Evolutionary conservation across 108 stramenopile species (phyloP).

Genomic region (Epithemia pelagica): DNA sequence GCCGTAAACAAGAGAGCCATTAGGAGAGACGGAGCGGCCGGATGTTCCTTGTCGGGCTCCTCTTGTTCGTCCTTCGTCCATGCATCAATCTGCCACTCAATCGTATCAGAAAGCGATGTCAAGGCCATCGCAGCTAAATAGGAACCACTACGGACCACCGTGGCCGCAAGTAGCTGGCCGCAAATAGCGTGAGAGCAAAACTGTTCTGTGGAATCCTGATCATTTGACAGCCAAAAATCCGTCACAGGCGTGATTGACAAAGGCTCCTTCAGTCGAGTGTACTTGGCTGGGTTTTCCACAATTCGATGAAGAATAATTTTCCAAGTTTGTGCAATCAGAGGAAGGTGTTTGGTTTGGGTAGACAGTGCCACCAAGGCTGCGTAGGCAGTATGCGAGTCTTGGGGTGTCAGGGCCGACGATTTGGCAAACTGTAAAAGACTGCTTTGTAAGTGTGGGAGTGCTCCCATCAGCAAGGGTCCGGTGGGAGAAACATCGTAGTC

Average conservation of each 20-base stretch:
- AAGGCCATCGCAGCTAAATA: slow-evolving; percentile 26
- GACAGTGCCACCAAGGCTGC: slow-evolving; percentile 22
- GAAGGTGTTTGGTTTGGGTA: slow-evolving; percentile 17
- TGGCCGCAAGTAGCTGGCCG: slow-evolving; percentile 23
- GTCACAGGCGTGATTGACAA: neutral
- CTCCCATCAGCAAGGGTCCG: slow-evolving; percentile 27
- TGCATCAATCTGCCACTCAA: slow-evolving; percentile 33
- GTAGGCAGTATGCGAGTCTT: slow-evolving; percentile 26
- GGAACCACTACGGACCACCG: slow-evolving; percentile 24
- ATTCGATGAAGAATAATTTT: slow-evolving; percentile 16
- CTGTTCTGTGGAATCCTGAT: neutral
- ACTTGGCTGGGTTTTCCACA: neutral
- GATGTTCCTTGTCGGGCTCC: slow-evolving; percentile 9
- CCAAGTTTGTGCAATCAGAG: slow-evolving; percentile 29
- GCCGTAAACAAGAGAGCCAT: slow-evolving; percentile 31
- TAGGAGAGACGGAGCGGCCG: slow-evolving; percentile 12
- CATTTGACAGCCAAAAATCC: neutral
- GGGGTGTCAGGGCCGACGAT: slow-evolving; percentile 15
- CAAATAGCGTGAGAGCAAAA: slow-evolving; percentile 38
- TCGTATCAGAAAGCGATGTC: slow-evolving; percentile 25
- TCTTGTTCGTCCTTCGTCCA: slow-evolving; percentile 13
- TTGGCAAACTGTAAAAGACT: slow-evolving; percentile 31
- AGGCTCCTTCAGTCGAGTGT: neutral
- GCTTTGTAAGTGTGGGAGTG: slow-evolving; percentile 36
- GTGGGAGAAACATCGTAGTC: neutral